Conservation (phyloP, 148 eudicot genomes). For the Silene latifolia region DNA sequence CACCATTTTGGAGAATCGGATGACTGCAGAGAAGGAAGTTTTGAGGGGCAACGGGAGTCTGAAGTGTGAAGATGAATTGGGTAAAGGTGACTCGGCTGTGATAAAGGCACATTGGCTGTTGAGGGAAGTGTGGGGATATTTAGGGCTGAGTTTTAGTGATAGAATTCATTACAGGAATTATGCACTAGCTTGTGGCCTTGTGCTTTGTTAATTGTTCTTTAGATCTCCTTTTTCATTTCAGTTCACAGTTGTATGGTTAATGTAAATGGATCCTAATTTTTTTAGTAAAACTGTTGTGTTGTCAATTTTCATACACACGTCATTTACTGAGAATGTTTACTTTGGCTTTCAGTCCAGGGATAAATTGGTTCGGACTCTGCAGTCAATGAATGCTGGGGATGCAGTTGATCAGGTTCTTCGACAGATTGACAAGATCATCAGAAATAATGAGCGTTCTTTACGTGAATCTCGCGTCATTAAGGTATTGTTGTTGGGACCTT, state of each 20-base stretch:
- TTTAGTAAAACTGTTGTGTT: background rate
- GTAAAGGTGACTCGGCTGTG: background rate
- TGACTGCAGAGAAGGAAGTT: background rate
- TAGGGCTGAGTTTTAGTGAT: background rate
- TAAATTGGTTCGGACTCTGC: slow-evolving; percentile 57
- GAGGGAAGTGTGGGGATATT: background rate
- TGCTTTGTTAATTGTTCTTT: background rate
- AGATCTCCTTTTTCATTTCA: background rate
- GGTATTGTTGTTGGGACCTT: slow-evolving; percentile 33
- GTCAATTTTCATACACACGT: background rate
- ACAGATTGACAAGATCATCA: slow-evolving; percentile 77
- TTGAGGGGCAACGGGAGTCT: background rate
- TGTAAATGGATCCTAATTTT: background rate
- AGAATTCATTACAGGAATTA: background rate
- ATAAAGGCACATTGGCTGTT: background rate
- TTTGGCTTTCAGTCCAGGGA: slow-evolving; percentile 72
- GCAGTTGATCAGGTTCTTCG: slow-evolving; percentile 94
- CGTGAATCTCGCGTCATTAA: slow-evolving; percentile 54
- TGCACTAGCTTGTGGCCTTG: background rate
- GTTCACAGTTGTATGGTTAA: background rate
- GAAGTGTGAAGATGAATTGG: background rate
- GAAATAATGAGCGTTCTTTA: slow-evolving; percentile 64
- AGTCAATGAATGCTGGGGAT: slow-evolving; percentile 90
- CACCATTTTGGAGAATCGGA: background rate
- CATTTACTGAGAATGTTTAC: slow-evolving; percentile 2